Evolutionary conservation across 371 early-diverging fungal genomes (phyloP), one percentile per base, ranked within the genome.

Genomic region (Mortierella sp.): DNA sequence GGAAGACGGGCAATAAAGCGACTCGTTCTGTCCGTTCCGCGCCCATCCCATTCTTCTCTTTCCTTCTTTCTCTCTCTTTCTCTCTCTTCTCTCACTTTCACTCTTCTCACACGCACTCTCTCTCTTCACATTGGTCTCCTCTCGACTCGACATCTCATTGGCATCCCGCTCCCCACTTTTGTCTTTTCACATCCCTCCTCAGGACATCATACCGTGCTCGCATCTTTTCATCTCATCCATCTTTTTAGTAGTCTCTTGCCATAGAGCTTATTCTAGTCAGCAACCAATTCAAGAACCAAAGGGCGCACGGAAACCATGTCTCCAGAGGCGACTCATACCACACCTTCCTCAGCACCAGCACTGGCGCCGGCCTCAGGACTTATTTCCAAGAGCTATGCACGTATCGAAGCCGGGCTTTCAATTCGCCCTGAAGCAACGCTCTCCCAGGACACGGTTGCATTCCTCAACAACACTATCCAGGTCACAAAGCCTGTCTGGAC

Each of bases 401-500:
- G 59, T 43, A 55, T 79, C 29, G 70, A 72, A 28, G 62, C 73
- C 58, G 69, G 69, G 52, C 73, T 79, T 4, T 11, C 62, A n/a
- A 46, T 79, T 61, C 73, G 80, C 26, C 80, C 80, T 37, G 67
- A 70, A 29, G 80, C 66, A 30, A 60, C 80, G 4, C 25, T 79
- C 9, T 64, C 43, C 29, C 51, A 64, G 19, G 67, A 72, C 62
- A 55, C 58, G 21, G 60, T 43, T 9, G 51, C 46, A 23, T 44
- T 48, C 28, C 60, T 72, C 45, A 45, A 46, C 48, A 69, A 60
- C 57, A 69, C 80, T 6, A 63, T 79, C 29, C 80, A 79, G 51
- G 80, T 79, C 25, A 73, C 73, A 0, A 59, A 57, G 26, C 67
- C 70, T 12, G 64, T 79, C 57, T 79, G 80, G 80, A 70, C 48